Conservation (phyloP, 2,329 filamentous ascomycete species). For the Fusarium sp. region DNA sequence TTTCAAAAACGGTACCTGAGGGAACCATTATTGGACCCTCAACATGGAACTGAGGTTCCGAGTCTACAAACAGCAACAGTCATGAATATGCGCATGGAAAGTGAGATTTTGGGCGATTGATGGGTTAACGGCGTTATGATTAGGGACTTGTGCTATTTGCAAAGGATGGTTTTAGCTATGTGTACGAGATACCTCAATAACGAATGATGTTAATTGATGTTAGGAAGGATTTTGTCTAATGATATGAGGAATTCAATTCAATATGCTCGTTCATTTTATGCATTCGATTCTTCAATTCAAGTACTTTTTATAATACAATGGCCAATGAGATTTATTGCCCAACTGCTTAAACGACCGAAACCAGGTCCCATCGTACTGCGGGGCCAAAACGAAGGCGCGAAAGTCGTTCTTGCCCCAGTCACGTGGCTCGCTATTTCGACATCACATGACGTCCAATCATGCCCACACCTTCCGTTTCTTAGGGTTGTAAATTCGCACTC, state of each 20-base stretch:
- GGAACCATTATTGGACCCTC: constrained; percentile 66
- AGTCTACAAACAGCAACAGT: not conserved
- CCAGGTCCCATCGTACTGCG: not conserved
- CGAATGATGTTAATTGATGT: constrained; percentile 41
- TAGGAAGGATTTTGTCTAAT: not conserved
- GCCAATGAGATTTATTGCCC: not conserved
- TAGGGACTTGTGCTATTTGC: constrained; percentile 29
- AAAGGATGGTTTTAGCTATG: constrained; percentile 26
- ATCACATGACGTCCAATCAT: constrained; percentile 50
- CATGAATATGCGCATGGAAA: constrained; percentile 23
- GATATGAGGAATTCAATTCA: not conserved
- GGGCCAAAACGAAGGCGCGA: not conserved
- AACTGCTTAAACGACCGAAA: not conserved
- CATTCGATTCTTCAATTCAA: not conserved
- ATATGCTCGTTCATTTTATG: not conserved
- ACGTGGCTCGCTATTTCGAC: constrained; percentile 20
- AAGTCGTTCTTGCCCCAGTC: constrained; percentile 39
- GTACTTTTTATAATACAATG: not conserved
- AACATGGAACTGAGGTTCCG: constrained; percentile 56
- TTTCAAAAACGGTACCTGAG: constrained; percentile 56
- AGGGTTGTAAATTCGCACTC: constrained; percentile 55
- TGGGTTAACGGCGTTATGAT: constrained; percentile 38
- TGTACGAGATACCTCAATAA: constrained; percentile 47
- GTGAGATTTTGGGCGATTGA: constrained; percentile 26
- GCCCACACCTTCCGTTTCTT: constrained; percentile 45